phyloP scores from a whole-genome alignment of 2,329 filamentous ascomycete species.

The Colletotrichum incanum region DNA sequence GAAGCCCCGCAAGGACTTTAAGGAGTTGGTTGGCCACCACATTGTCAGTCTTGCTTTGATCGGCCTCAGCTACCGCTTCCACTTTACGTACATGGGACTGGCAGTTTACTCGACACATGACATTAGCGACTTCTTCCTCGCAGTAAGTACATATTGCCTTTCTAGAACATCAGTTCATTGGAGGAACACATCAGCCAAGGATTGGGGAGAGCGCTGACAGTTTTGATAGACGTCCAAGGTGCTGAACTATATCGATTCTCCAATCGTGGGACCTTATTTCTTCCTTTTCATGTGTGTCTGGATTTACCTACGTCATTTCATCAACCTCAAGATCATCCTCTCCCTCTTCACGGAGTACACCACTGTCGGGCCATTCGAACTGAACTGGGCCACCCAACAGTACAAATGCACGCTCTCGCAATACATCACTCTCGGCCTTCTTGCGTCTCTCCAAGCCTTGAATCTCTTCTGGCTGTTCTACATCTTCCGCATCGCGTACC shows the following conservation, averaged over 20 bases:
- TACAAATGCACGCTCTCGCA: conserved; percentile 84
- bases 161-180: neutral
- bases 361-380: conserved; percentile 80
- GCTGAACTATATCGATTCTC: conserved; percentile 89
- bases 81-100: conserved; percentile 95
- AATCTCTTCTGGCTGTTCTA: conserved; percentile 89
- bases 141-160: conserved; percentile 70
- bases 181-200: neutral
- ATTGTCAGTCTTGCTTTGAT: conserved; percentile 91
- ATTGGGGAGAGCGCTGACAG: conserved; percentile 31
- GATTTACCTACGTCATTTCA: conserved; percentile 91
- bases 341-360: conserved; percentile 83
- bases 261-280: conserved; percentile 88
- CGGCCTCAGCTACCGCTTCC: conserved; percentile 90
- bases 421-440: conserved; percentile 75
- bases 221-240: conserved; percentile 83
- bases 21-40: conserved; percentile 92
- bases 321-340: conserved; percentile 84
- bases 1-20: conserved; percentile 95
- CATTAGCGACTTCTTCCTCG: conserved; percentile 95
- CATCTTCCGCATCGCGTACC: conserved; percentile 81
- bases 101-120: conserved; percentile 96
- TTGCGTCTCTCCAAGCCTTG: conserved; percentile 79
- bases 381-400: conserved; percentile 83
- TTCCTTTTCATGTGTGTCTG: conserved; percentile 85